Evolutionary conservation across 306 rosid species (phyloP).

Genomic region (Rosa rugosa): DNA sequence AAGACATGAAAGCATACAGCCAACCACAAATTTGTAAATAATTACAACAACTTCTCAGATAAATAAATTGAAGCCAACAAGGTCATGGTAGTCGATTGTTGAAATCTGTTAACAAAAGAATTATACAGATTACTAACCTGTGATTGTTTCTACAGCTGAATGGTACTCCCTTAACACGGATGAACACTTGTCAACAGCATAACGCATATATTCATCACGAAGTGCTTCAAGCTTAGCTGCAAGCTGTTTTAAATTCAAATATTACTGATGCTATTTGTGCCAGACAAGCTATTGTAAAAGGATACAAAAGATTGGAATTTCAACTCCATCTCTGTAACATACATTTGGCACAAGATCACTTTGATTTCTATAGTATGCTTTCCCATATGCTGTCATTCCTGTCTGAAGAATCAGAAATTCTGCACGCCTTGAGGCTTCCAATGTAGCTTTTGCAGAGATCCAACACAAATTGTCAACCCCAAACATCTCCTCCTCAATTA

Average conservation of each 20-base stretch:
- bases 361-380: constrained; percentile 77
- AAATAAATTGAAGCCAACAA: constrained; percentile 14
- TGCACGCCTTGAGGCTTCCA: constrained; percentile 78
- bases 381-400: constrained; percentile 98
- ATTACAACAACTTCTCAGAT: constrained; percentile 1
- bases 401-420: constrained; percentile 90
- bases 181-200: constrained; percentile 71
- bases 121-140: constrained; percentile 56
- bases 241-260: constrained; percentile 55
- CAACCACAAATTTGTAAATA: constrained; percentile 13
- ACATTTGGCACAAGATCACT: constrained; percentile 94
- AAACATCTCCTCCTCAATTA: constrained; percentile 94
- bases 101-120: constrained; percentile 24
- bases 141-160: constrained; percentile 86
- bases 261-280: background rate
- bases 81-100: constrained; percentile 5
- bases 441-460: constrained; percentile 89
- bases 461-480: constrained; percentile 93
- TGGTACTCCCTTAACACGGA: constrained; percentile 70
- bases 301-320: constrained; percentile 18
- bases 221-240: constrained; percentile 89
- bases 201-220: constrained; percentile 93
- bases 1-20: constrained; percentile 30
- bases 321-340: constrained; percentile 33
- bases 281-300: background rate